Percentiles rank a stretch among this genome's conserved stretches.
Conservation (phyloP, 2,329 filamentous ascomycete genomes). For the Cercospora berteroae region DNA sequence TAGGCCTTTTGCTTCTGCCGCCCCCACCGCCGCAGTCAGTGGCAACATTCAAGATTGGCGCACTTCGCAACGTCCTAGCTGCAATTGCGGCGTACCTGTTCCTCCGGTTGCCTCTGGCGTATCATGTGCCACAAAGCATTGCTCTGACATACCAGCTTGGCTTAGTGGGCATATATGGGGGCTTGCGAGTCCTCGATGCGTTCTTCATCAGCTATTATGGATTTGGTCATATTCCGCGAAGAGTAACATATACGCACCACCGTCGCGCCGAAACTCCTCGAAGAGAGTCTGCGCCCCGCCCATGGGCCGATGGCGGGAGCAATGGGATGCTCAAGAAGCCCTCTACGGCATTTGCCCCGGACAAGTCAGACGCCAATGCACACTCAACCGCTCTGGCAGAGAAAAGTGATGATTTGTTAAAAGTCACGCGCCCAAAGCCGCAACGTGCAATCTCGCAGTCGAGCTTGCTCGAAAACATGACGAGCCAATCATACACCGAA, state of each 20-base stretch:
- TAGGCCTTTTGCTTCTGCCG: conserved; percentile 44
- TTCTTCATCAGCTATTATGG: conserved; percentile 47
- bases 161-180: conserved; percentile 46
- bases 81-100: conserved; percentile 42
- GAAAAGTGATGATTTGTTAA: conserved; percentile 14
- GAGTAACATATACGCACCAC: conserved; percentile 44
- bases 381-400: conserved; percentile 9
- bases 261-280: conserved; percentile 35
- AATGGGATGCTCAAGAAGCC: conserved; percentile 22
- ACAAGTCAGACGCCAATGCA: conserved; percentile 1
- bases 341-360: background rate
- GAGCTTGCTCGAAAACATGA: conserved; percentile 30
- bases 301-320: conserved; percentile 24
- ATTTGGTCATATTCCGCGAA: conserved; percentile 42
- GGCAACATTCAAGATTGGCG: conserved; percentile 32
- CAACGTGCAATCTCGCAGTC: conserved; percentile 24
- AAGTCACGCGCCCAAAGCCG: conserved; percentile 12
- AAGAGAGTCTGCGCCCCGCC: conserved; percentile 18
- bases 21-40: conserved; percentile 41
- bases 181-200: conserved; percentile 43
- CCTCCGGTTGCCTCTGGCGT: conserved; percentile 44
- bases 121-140: conserved; percentile 46
- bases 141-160: conserved; percentile 48
- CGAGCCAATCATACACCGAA: conserved; percentile 26
- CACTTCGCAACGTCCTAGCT: conserved; percentile 42